Evolutionary conservation across 176 grass and related monocot genomes (phyloP).

Genomic region (Oryza glumipatula): DNA sequence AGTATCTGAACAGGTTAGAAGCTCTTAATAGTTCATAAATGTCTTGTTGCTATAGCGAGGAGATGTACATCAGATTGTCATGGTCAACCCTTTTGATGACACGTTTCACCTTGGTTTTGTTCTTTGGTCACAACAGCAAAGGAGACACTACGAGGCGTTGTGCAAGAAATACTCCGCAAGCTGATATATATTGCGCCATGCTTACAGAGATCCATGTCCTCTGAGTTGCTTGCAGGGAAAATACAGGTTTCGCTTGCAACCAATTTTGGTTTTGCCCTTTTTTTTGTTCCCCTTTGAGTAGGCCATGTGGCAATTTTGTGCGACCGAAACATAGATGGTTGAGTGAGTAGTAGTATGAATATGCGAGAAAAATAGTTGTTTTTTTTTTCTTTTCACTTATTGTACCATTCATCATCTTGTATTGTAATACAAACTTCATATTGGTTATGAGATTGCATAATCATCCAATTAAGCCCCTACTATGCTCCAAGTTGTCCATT

Average conservation of each 20-base stretch:
- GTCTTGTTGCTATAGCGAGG: not conserved
- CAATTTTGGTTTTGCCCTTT: not conserved
- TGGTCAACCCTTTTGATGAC: not conserved
- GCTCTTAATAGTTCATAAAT: not conserved
- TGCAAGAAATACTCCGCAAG: constrained; percentile 50
- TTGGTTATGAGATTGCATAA: not conserved
- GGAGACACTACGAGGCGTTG: constrained; percentile 52
- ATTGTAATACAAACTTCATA: not conserved
- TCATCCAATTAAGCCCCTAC: not conserved
- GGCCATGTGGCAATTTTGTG: constrained; percentile 20
- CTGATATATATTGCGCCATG: not conserved
- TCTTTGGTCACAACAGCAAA: constrained; percentile 56
- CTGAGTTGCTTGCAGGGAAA: not conserved
- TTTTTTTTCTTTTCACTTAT: not conserved
- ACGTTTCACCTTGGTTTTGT: not conserved
- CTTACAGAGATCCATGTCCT: not conserved
- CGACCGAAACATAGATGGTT: not conserved
- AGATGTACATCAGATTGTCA: not conserved
- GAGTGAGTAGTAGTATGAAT: constrained; percentile 14
- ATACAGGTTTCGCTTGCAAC: not conserved
- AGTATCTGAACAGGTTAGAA: constrained; percentile 67
- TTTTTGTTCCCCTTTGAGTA: not conserved
- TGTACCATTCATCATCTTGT: not conserved
- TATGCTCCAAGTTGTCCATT: not conserved
- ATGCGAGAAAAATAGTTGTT: not conserved